phyloP scores from a whole-genome alignment of 352 stramenopile species.

The Phytophthora foliorum region DNA sequence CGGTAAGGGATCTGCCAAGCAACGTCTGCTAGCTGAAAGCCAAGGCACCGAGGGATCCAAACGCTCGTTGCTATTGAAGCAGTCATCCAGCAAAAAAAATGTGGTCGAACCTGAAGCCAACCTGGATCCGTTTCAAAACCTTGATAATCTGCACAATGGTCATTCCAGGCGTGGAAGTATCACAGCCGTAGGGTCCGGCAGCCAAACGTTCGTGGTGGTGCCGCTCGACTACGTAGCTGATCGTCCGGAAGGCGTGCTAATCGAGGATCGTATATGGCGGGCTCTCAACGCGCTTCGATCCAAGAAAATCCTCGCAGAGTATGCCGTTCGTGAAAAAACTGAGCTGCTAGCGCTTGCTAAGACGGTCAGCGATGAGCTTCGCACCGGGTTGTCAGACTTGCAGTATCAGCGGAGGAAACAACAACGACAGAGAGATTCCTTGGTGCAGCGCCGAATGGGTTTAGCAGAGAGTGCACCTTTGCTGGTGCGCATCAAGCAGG shows the following conservation, averaged over 20 bases:
- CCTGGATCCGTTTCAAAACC: constrained; percentile 78
- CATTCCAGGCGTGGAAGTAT: constrained; percentile 15
- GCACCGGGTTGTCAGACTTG: constrained; percentile 53
- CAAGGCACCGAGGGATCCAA: constrained; percentile 40
- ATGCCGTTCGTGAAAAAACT: constrained; percentile 56
- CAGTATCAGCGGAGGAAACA: constrained; percentile 43
- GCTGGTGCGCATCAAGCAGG: constrained; percentile 92
- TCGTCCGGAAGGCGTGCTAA: constrained; percentile 65
- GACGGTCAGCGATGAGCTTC: constrained; percentile 66
- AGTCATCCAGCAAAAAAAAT: constrained; percentile 30
- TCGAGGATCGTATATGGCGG: constrained; percentile 78
- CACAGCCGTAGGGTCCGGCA: constrained; percentile 1
- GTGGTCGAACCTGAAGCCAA: constrained; percentile 49
- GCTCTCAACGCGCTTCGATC: constrained; percentile 68
- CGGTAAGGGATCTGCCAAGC: constrained; percentile 50
- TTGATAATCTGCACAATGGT: constrained; percentile 55
- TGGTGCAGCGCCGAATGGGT: constrained; percentile 16
- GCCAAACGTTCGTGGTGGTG: constrained; percentile 46
- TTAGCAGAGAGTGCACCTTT: constrained; percentile 67
- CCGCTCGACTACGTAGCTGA: constrained; percentile 81
- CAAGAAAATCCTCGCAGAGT: constrained; percentile 76
- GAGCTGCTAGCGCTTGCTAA: constrained; percentile 63
- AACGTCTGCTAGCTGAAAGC: constrained; percentile 56
- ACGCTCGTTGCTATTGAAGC: constrained; percentile 40
- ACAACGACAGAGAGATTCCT: constrained; percentile 16